Base-by-base conservation (phyloP, 23 red algal genomes). In the Gracilaria domingensis region DNA sequence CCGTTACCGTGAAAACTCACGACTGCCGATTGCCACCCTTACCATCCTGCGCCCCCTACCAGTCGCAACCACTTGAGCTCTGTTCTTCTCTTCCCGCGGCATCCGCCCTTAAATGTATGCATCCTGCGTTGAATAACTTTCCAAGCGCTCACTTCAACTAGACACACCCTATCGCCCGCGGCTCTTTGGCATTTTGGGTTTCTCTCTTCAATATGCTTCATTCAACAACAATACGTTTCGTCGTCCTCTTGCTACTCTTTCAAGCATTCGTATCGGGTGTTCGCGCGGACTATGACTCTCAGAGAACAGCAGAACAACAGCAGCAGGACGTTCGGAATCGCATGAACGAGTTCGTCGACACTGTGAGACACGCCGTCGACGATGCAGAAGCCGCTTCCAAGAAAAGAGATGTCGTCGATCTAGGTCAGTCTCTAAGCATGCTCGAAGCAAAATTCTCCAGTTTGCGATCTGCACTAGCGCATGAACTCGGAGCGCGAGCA, bases 261-360 rank as follows among this genome's bases (percentile, higher is more conserved):
- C 64, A 69, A 37, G 64, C 64, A 32, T 14, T 34, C 16, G 7
- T 37, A 36, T 69, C 9, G 32, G 32, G 64, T 9, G 1, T 32
- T 34, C 64, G 64, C 0, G 64, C 64, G 17, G 64, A 69, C 64
- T 69, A 69, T 69, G 64, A 69, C 13, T 34, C 64, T 2, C 30
- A 69, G 20, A 69, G 30, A 37, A 37, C 30, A 34, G 64, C 64
- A 34, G 33, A 37, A 4, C 39, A 77, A 8, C 79, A 82, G 54
- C 79, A 82, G 30, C 29, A 82, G 55, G 36, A 88, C 14, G 70
- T 88, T 35, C 84, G 66, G 32, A 45, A 88, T 88, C 66, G 67
- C 65, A 88, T 88, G 84, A 59, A 88, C 53, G 84, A 88, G 21
- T 75, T 88, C 20, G 71, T 77, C 30, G 67, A 88, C 36, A 70